Percentiles rank a stretch among this genome's conserved stretches.
phyloP scores from a whole-genome alignment of 192 early-diverging fungal genomes.

The Gryganskiella cystojenkinii region DNA sequence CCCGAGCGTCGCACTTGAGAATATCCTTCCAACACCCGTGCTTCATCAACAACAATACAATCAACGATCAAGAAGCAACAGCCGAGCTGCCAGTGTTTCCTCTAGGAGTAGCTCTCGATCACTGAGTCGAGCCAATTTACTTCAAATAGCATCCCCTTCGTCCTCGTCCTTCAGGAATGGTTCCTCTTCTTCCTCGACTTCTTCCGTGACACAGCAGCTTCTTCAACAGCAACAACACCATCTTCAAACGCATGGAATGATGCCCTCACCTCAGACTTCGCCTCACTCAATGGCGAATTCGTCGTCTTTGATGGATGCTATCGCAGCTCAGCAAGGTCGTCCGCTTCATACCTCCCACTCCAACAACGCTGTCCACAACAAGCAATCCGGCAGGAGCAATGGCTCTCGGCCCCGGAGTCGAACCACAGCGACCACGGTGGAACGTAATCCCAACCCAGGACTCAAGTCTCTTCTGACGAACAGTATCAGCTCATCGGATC shows the following conservation, averaged over 20 bases:
- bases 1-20: slow-evolving; percentile 37
- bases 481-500: not conserved
- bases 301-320: slow-evolving; percentile 14
- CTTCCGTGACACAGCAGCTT: not conserved
- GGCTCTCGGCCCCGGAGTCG: slow-evolving; percentile 4
- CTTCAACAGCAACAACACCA: slow-evolving; percentile 7
- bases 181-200: not conserved
- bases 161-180: not conserved
- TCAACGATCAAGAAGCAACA: slow-evolving; percentile 22
- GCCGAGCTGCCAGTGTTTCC: slow-evolving; percentile 7
- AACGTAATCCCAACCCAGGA: not conserved
- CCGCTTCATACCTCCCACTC: not conserved
- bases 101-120: slow-evolving; percentile 28
- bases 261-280: slow-evolving; percentile 17
- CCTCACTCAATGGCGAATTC: not conserved
- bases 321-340: slow-evolving; percentile 1
- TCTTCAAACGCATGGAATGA: not conserved
- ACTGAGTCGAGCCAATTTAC: slow-evolving; percentile 37
- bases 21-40: not conserved
- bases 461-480: slow-evolving; percentile 2
- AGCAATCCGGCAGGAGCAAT: not conserved
- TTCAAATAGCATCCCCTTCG: not conserved
- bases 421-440: slow-evolving; percentile 7
- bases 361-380: not conserved
- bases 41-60: not conserved